A percentile compares a stretch with the other conserved stretches of the same genome.
Conservation (phyloP, 176 grass and related monocot genomes). For the Triticum monococcum region DNA sequence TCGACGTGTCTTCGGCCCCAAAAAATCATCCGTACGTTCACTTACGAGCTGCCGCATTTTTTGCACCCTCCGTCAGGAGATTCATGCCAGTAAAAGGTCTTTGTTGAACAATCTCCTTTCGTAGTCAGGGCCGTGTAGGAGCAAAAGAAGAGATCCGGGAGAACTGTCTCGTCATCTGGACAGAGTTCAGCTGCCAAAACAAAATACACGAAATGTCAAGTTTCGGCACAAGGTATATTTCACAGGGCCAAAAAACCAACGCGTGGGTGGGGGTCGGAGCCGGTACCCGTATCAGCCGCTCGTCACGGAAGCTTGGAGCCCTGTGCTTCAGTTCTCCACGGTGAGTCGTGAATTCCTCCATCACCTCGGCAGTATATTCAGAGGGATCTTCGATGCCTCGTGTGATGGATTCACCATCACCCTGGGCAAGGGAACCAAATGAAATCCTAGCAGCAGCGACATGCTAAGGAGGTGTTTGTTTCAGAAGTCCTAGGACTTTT, state of each 20-base stretch:
- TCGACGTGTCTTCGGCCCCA: neutral
- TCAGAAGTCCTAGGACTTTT: too few species aligned
- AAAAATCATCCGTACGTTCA: neutral
- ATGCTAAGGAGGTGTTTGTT: too few species aligned
- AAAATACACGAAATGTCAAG: neutral
- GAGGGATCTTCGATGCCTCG: neutral
- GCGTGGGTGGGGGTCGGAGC: neutral
- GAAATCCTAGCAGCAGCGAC: neutral
- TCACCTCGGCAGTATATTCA: constrained; percentile 64
- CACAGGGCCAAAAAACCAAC: too few species aligned
- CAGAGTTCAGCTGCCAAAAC: constrained; percentile 49
- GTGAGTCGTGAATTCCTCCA: constrained; percentile 75
- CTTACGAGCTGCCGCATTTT: neutral
- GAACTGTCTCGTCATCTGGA: constrained; percentile 40
- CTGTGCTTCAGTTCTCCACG: constrained; percentile 75
- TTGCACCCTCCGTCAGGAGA: neutral
- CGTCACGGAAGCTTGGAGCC: constrained; percentile 49
- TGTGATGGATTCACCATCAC: constrained; percentile 29
- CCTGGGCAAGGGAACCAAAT: constrained; percentile 29
- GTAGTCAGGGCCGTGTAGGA: neutral
- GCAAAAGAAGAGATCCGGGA: constrained; percentile 6
- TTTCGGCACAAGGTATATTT: neutral
- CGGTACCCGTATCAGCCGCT: constrained; percentile 43
- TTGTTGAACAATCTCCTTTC: neutral
- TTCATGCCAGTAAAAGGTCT: neutral